These are phyloP conservation scores for Aspergillus nidulans DNA, from an alignment of 495 filamentous ascomycete species.

Conservation along the genomic window DNA sequence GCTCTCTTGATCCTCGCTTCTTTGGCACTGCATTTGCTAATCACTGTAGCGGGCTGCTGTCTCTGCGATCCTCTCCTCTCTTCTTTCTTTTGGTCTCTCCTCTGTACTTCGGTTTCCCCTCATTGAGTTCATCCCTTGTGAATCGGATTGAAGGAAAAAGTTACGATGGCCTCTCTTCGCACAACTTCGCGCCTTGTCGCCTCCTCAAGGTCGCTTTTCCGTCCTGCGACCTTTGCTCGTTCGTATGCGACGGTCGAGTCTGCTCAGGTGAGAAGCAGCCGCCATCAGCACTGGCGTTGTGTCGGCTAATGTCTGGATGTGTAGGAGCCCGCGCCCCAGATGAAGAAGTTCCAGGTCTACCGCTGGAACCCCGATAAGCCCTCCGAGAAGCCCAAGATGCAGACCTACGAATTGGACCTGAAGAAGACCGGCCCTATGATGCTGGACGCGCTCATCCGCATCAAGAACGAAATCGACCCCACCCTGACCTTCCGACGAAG, in stretches of 20 bases:
- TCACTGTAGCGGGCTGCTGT: conserved; percentile 20
- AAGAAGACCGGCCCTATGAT: conserved; percentile 99
- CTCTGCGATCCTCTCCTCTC: conserved; percentile 12
- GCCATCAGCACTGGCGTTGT: conserved; percentile 26
- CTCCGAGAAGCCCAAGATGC: conserved; percentile 88
- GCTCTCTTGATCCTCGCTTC: conserved; percentile 30
- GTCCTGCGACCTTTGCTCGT: conserved; percentile 41
- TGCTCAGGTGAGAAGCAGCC: conserved; percentile 31
- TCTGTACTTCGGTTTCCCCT: neutral
- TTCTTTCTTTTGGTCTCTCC: conserved; percentile 3
- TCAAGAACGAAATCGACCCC: conserved; percentile 98
- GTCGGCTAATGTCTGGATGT: conserved; percentile 51
- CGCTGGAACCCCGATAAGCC: conserved; percentile 95
- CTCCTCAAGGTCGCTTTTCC: conserved; percentile 52
- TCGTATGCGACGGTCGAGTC: conserved; percentile 50
- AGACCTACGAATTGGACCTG: conserved; percentile 86
- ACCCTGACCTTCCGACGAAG: conserved; percentile 93
- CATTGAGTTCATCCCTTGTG: conserved; percentile 1
- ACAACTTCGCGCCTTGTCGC: conserved; percentile 61
- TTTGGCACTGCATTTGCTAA: conserved; percentile 14
- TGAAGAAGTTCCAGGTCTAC: conserved; percentile 98
- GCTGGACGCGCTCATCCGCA: conserved; percentile 89
- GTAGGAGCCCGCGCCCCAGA: conserved; percentile 57
- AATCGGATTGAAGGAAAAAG: conserved; percentile 2
- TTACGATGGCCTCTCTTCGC: conserved; percentile 75